Evolutionary conservation across 768 basidiomycete genomes (phyloP).

Genomic region (Mycena indigotica): DNA sequence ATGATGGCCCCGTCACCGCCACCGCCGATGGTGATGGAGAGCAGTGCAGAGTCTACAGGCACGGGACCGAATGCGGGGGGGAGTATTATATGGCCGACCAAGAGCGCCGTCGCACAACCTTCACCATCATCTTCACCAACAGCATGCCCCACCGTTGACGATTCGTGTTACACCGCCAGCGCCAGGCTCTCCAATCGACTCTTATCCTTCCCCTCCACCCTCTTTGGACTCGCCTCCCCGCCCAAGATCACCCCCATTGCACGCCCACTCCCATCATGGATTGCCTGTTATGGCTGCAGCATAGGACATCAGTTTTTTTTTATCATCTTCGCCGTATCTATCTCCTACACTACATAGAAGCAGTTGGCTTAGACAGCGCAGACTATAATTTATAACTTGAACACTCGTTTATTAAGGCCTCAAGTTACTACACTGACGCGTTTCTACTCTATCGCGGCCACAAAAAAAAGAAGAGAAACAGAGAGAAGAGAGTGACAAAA

Average conservation of each 20-base stretch:
- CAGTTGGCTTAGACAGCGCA: slow-evolving; percentile 11
- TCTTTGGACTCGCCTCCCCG: slow-evolving; percentile 45
- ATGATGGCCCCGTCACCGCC: slow-evolving; percentile 48
- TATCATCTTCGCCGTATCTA: too few relatives aligned
- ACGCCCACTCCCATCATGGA: slow-evolving; percentile 5
- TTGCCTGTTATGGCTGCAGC: slow-evolving; percentile 1
- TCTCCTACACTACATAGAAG: slow-evolving; percentile 3
- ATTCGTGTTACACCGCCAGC: neutral
- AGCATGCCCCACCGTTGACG: slow-evolving; percentile 11
- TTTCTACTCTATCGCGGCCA: slow-evolving; percentile 19
- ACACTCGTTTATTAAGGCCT: neutral
- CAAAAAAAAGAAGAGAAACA: slow-evolving; percentile 5
- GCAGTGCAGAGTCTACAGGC: slow-evolving; percentile 27
- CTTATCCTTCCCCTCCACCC: slow-evolving; percentile 51
- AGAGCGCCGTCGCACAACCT: slow-evolving; percentile 34
- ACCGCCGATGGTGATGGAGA: slow-evolving; percentile 36
- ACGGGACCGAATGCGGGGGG: neutral
- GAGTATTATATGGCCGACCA: slow-evolving; percentile 26
- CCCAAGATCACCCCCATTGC: slow-evolving; percentile 23
- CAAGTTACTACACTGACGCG: slow-evolving; percentile 11
- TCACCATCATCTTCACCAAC: slow-evolving; percentile 12
- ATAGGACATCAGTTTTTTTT: too few relatives aligned
- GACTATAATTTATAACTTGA: neutral
- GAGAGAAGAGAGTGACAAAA: neutral
- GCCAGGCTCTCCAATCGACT: slow-evolving; percentile 29